Percentiles rank a stretch among this genome's conserved stretches.
phyloP scores from a whole-genome alignment of 768 basidiomycete species.

The Crepidotus variabilis region DNA sequence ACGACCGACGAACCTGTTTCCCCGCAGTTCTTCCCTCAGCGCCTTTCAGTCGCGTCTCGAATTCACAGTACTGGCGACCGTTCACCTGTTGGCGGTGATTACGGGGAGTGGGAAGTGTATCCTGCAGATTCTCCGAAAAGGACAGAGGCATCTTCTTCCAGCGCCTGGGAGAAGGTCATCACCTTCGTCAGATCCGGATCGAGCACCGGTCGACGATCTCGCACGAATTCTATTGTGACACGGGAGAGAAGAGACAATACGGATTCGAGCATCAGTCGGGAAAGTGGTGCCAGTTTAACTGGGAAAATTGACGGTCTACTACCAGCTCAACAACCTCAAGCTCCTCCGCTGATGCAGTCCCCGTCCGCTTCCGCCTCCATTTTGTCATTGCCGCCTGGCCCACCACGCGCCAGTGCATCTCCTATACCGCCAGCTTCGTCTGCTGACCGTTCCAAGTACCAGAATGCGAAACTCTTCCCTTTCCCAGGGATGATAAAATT shows the following conservation, averaged over 20 bases:
- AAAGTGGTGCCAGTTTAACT: slow-evolving; percentile 70
- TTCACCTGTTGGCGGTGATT: slow-evolving; percentile 50
- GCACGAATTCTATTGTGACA: slow-evolving; percentile 70
- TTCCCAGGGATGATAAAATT: slow-evolving; percentile 85
- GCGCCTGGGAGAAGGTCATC: slow-evolving; percentile 70
- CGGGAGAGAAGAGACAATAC: slow-evolving; percentile 66
- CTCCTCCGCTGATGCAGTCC: slow-evolving; percentile 47
- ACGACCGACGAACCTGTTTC: slow-evolving; percentile 45
- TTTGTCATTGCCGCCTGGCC: slow-evolving; percentile 55
- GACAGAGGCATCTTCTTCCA: slow-evolving; percentile 47
- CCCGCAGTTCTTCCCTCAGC: slow-evolving; percentile 53
- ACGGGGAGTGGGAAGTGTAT: slow-evolving; percentile 47
- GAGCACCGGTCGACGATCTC: slow-evolving; percentile 67
- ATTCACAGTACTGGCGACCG: slow-evolving; percentile 48
- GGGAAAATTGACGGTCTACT: slow-evolving; percentile 56
- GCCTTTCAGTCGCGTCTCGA: slow-evolving; percentile 60
- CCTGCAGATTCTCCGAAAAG: slow-evolving; percentile 52
- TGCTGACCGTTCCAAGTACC: slow-evolving; percentile 70
- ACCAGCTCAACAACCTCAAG: slow-evolving; percentile 32
- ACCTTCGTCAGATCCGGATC: slow-evolving; percentile 66
- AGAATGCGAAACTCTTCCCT: slow-evolving; percentile 79
- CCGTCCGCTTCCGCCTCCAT: slow-evolving; percentile 72
- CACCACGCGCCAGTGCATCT: slow-evolving; percentile 58
- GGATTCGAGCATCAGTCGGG: slow-evolving; percentile 70
- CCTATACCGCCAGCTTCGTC: slow-evolving; percentile 76